A percentile compares a stretch with the other conserved stretches of the same genome.
These are phyloP conservation scores for Fusarium duplospermum DNA, from an alignment of 2,329 filamentous ascomycete species.

Conservation along the genomic window DNA sequence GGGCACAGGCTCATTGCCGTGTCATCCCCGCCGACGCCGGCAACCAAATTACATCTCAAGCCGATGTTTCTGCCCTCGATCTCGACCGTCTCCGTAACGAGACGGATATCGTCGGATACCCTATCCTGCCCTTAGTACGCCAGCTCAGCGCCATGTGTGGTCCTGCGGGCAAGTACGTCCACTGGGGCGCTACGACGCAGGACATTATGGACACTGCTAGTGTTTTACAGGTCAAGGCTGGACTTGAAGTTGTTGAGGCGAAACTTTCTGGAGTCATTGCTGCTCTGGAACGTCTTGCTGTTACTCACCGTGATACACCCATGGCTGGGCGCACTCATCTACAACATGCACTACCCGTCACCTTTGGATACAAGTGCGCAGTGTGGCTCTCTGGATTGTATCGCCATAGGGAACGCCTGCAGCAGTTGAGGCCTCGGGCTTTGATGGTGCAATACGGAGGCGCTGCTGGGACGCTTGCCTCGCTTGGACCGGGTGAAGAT, in stretches of 20 bases:
- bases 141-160: conserved; percentile 50
- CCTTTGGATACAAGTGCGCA: conserved; percentile 69
- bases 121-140: conserved; percentile 62
- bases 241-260: conserved; percentile 59
- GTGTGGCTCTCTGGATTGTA: conserved; percentile 64
- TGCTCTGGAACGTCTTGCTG: conserved; percentile 55
- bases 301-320: conserved; percentile 61
- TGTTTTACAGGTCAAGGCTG: conserved; percentile 64
- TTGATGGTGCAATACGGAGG: conserved; percentile 68
- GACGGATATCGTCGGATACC: conserved; percentile 66
- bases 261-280: conserved; percentile 56
- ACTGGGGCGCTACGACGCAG: conserved; percentile 70
- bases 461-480: conserved; percentile 66
- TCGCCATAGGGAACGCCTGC: conserved; percentile 60
- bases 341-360: conserved; percentile 67
- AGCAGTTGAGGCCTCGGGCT: conserved; percentile 57
- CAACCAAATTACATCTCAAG: conserved; percentile 50
- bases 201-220: conserved; percentile 69
- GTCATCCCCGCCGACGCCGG: conserved; percentile 58
- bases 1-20: conserved; percentile 60
- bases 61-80: conserved; percentile 38
- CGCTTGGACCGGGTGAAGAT: conserved; percentile 58
- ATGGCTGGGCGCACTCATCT: conserved; percentile 70
- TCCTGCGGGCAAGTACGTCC: conserved; percentile 55
- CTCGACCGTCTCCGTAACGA: conserved; percentile 54